phyloP scores from a whole-genome alignment of 1,139 yeast genomes.

The Insectozyma bohioensis region DNA sequence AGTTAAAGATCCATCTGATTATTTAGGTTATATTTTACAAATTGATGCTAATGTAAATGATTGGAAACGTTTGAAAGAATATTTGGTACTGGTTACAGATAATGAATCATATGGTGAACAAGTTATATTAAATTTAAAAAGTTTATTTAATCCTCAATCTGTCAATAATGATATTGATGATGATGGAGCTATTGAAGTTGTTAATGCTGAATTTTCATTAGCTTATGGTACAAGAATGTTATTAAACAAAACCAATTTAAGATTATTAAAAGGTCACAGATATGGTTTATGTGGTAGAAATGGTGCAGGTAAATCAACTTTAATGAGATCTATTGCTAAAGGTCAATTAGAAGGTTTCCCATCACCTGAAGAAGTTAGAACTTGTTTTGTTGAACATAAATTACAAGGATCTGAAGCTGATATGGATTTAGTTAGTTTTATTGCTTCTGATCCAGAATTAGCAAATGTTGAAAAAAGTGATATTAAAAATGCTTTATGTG shows the following conservation, averaged over 20 bases:
- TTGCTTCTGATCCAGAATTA: slow-evolving; percentile 88
- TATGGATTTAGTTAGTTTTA: slow-evolving; percentile 82
- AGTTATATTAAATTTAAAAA: slow-evolving; percentile 57
- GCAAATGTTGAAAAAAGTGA: slow-evolving; percentile 60
- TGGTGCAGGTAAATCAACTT: slow-evolving; percentile 98
- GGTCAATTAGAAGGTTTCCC: slow-evolving; percentile 99
- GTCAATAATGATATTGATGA: slow-evolving; percentile 67
- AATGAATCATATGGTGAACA: slow-evolving; percentile 37
- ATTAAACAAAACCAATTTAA: slow-evolving; percentile 83
- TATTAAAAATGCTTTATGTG: slow-evolving; percentile 70
- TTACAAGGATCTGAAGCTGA: slow-evolving; percentile 95
- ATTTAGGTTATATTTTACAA: slow-evolving; percentile 56
- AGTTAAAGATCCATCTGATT: slow-evolving; percentile 31
- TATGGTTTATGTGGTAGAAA: slow-evolving; percentile 98
- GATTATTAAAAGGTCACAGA: slow-evolving; percentile 91
- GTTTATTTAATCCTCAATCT: slow-evolving; percentile 64
- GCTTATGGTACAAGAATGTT: slow-evolving; percentile 99
- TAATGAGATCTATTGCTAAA: slow-evolving; percentile 95
- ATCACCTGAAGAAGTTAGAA: slow-evolving; percentile 77
- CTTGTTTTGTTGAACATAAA: slow-evolving; percentile 97
- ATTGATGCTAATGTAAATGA: slow-evolving; percentile 88
- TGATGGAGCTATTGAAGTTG: slow-evolving; percentile 68
- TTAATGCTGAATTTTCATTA: slow-evolving; percentile 89
- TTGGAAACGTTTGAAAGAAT: slow-evolving; percentile 72
- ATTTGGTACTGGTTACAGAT: slow-evolving; percentile 29